These are phyloP conservation scores for Colletotrichum destructivum DNA, from an alignment of 2,329 filamentous ascomycete species.

Conservation along the genomic window DNA sequence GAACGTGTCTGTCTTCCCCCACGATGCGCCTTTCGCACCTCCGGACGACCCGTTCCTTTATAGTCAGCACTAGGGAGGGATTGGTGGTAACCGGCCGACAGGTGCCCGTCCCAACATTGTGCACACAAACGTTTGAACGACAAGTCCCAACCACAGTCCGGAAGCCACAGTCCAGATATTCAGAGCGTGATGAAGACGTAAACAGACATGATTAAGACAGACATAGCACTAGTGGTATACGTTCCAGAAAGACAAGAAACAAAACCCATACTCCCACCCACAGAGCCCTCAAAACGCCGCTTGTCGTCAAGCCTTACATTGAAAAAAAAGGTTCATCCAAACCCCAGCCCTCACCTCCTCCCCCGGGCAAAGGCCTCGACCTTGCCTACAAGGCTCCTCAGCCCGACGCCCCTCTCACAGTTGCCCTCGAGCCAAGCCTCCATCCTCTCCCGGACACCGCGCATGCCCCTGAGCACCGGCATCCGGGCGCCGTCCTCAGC, in stretches of 20 bases:
- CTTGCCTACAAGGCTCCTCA: conserved; percentile 79
- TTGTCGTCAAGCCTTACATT: conserved; percentile 24
- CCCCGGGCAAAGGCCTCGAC: conserved; percentile 67
- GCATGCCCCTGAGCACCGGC: conserved; percentile 82
- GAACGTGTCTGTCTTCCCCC: no score
- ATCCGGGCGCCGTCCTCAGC: conserved; percentile 77
- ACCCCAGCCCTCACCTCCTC: conserved; percentile 45
- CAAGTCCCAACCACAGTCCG: no score
- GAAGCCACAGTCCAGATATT: no score
- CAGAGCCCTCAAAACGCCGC: conserved; percentile 23
- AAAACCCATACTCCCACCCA: background rate
- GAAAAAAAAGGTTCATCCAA: no score
- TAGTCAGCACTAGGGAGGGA: no score
- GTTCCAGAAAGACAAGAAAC: conserved; percentile 10
- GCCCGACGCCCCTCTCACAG: conserved; percentile 83
- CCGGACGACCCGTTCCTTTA: no score
- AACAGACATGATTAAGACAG: background rate
- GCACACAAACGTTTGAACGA: no score
- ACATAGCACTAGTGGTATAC: conserved; percentile 38
- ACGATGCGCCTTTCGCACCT: no score
- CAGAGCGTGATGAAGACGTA: no score
- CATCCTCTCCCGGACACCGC: conserved; percentile 80
- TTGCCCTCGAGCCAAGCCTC: conserved; percentile 86
- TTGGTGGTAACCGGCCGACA: no score
- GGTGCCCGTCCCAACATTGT: no score